phyloP scores from a whole-genome alignment of 2,329 filamentous ascomycete genomes.

The Stachybotrys elegans region DNA sequence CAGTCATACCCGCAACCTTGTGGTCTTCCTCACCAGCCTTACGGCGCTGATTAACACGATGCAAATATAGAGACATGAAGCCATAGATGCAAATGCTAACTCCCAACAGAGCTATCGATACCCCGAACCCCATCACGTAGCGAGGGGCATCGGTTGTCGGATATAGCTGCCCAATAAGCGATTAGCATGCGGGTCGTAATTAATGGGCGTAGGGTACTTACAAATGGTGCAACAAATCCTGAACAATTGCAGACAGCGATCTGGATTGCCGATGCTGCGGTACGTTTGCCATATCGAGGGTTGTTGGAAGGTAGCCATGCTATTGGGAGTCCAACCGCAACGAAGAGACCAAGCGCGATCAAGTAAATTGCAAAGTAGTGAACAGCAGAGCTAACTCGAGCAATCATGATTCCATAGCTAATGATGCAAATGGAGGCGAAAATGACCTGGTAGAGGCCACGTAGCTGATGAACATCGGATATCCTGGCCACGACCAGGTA shows the following conservation, averaged over 20 bases:
- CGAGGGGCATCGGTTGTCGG: slow-evolving; percentile 7
- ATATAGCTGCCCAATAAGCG: no score
- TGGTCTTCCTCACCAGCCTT: no score
- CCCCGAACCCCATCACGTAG: slow-evolving; percentile 7
- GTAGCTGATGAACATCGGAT: slow-evolving; percentile 51
- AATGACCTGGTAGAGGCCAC: slow-evolving; percentile 47
- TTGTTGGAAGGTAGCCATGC: slow-evolving; percentile 7
- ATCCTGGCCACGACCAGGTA: slow-evolving; percentile 52
- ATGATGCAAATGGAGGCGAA: slow-evolving; percentile 49
- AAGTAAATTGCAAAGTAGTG: slow-evolving; percentile 21
- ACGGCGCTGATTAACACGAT: no score
- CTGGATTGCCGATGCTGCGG: slow-evolving; percentile 6
- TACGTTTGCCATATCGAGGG: slow-evolving; percentile 9
- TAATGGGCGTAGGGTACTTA: no score
- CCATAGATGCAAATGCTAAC: slow-evolving; percentile 6
- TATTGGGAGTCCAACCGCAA: slow-evolving; percentile 6
- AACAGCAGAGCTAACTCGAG: slow-evolving; percentile 39
- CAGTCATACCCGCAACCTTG: no score
- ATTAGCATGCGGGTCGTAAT: no score
- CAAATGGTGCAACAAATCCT: slow-evolving; percentile 8
- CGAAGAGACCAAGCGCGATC: slow-evolving; percentile 6
- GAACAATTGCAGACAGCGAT: slow-evolving; percentile 7
- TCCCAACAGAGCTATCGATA: slow-evolving; percentile 6
- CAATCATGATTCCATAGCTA: slow-evolving; percentile 54
- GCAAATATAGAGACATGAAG: slow-evolving; percentile 7